Conservation (phyloP, 2,329 filamentous ascomycete species). For the Colletotrichum plurivorum region DNA sequence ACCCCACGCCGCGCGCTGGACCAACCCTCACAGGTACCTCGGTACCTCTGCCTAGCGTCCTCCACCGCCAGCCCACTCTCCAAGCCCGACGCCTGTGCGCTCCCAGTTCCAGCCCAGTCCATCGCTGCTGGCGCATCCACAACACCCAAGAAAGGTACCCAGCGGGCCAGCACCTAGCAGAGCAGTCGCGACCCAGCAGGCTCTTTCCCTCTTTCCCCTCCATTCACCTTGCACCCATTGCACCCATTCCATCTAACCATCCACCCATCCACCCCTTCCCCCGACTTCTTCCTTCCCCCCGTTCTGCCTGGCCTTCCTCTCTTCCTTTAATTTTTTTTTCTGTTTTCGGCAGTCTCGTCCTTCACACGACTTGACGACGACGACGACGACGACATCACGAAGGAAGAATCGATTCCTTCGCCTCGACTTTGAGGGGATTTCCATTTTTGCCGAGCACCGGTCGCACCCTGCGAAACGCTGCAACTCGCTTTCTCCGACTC, state of each 20-base stretch:
- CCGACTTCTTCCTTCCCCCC: constrained; percentile 5
- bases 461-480: constrained; percentile 33
- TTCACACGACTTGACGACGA: constrained; percentile 11
- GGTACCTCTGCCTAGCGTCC: no score
- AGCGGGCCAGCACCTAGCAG: neutral
- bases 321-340: constrained; percentile 6
- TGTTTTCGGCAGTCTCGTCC: constrained; percentile 22
- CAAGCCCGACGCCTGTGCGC: constrained; percentile 1
- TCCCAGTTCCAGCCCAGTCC: constrained; percentile 35
- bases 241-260: constrained; percentile 20
- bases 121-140: constrained; percentile 7
- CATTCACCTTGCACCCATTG: neutral
- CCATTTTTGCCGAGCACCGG: neutral
- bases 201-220: constrained; percentile 9
- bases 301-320: constrained; percentile 2
- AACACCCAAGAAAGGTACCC: neutral
- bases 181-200: constrained; percentile 1
- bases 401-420: constrained; percentile 20
- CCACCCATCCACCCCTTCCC: neutral
- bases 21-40: constrained; percentile 2
- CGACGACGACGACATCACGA: constrained; percentile 10
- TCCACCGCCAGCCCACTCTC: neutral
- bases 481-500: constrained; percentile 3
- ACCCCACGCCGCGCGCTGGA: constrained; percentile 11
- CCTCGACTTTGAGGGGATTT: neutral